Evolutionary conservation across 805 yeast species (phyloP).

Genomic region (Saturnispora besseyi): DNA sequence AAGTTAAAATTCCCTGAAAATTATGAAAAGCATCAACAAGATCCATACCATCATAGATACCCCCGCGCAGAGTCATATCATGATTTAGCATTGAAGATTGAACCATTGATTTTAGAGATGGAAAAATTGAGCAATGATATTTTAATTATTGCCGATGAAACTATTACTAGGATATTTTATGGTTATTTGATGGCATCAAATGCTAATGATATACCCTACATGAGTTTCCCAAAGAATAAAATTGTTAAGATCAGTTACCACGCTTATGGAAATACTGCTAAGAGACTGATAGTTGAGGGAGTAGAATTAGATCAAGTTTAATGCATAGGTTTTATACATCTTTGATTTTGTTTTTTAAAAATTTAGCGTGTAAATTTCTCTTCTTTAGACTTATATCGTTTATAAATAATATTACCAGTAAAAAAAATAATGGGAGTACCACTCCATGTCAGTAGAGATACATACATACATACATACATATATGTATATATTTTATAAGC

Average conservation of each 20-base stretch:
- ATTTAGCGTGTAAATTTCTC: neutral
- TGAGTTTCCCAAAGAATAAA: constrained; percentile 72
- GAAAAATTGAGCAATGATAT: constrained; percentile 86
- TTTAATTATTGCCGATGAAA: constrained; percentile 86
- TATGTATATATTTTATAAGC: too few relatives aligned
- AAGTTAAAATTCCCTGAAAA: constrained; percentile 57
- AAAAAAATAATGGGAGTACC: neutral
- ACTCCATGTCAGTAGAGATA: too few relatives aligned
- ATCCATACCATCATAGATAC: constrained; percentile 89
- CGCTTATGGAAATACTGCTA: constrained; percentile 71
- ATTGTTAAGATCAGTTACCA: constrained; percentile 81
- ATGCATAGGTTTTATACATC: neutral
- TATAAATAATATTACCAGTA: neutral
- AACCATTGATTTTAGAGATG: constrained; percentile 86
- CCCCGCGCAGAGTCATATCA: constrained; percentile 93
- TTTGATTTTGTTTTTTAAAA: neutral
- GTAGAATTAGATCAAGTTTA: constrained; percentile 12
- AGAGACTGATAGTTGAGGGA: constrained; percentile 35
- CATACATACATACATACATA: too few relatives aligned
- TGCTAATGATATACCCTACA: constrained; percentile 73
- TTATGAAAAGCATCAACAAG: constrained; percentile 51
- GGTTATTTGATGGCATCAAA: constrained; percentile 93
- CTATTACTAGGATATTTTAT: constrained; percentile 78
- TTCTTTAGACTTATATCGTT: neutral
- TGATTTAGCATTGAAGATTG: constrained; percentile 89